Base-by-base conservation (phyloP, 208 protist genomes). In the Strigomonas culicis region DNA sequence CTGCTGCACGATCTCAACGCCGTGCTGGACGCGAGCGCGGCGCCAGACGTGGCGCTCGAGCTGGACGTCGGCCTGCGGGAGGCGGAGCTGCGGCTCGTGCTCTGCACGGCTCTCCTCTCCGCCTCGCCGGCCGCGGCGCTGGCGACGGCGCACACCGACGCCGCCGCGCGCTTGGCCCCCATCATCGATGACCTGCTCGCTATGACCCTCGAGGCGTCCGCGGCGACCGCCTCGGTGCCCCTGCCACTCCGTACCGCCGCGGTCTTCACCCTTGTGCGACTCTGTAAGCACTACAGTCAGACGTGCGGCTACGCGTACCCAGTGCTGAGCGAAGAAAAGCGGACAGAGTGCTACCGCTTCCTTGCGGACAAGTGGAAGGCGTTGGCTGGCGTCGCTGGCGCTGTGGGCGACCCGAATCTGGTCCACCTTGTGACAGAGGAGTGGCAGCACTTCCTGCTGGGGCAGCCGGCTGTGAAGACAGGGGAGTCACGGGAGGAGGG, bases 1-100 rank as follows among this genome's bases (percentile, higher is more conserved):
- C 53, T 89, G 13, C 32, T 82, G n/a, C 59, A 66, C 32, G 76
- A 76, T 24, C 7, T 89, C 32, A 41, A 70, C 8, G 70, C 79
- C 58, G 43, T 74, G 22, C 21, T 71, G 0, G 67, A 70, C 13
- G 53, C 65, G 50, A 49, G 77, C 19, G 19, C 36, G 3, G 60
- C 49, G 13, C 31, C 52, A 30, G 47, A 41, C 13, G 46, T 49
- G 0, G 0, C 0, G 1, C 30, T 57, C 30, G 68, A 84, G 41
- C 52, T 67, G 24, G 50, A 56, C 24, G 51, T 74, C 7, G 49
- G 82, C 6, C 1, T 63, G 7, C 41, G 68, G 1, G 77, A 86
- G 41, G 70, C 53, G 1, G 63, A 80, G 63, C 55, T 88, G 30
- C 80, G 79, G 41, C 19, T 80, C 0, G 43, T 74, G 7, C 59